Base-by-base conservation (phyloP, 257 asterid species). In the Ilex aquifolium region DNA sequence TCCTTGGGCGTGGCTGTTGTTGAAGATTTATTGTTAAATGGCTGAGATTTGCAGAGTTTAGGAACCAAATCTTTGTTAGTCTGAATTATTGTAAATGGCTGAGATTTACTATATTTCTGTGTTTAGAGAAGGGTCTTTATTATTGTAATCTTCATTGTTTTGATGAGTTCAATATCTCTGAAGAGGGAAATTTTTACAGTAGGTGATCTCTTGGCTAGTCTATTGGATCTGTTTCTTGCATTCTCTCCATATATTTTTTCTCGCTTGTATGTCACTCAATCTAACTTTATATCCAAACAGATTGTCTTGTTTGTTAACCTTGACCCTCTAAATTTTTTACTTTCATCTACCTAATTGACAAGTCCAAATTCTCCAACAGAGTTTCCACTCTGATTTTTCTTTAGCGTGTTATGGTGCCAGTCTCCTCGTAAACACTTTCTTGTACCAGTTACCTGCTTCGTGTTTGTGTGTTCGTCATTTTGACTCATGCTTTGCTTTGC, bases 401-500 rank as follows among this genome's bases (percentile, higher is more conserved):
- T 36, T 36, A 8, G 5, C 5, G 0, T 36, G 42, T 36, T 36
- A 36, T 36, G 42, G 27, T 0, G 1, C 42, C 1, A 36, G 42
- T 4, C 42, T 36, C 42, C 42, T 36, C 8, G 8, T 4, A 36
- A 36, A 4, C 2, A 36, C 42, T 36, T 36, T 1, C 42, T 21
- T 21, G 27, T 21, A 21, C 1, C 27, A 21, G 27, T 21, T 1
- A 21, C 27, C 13, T 49, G 54, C 54, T 49, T 49, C 17, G 14
- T 49, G 8, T 4, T 4, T 36, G 42, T 36, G 42, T 49, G 54
- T 49, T 3, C 10, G 54, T 53, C 62, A 61, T 53, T 55, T 51
- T 56, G 30, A 62, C 67, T 52, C 50, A 56, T 29, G 44, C 17
- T 13, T 68, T 65, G 69, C 65, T 13, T 68, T 65, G 69, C 65